Conservation (phyloP, 495 filamentous ascomycete species). For the Haplographium delicatum region DNA sequence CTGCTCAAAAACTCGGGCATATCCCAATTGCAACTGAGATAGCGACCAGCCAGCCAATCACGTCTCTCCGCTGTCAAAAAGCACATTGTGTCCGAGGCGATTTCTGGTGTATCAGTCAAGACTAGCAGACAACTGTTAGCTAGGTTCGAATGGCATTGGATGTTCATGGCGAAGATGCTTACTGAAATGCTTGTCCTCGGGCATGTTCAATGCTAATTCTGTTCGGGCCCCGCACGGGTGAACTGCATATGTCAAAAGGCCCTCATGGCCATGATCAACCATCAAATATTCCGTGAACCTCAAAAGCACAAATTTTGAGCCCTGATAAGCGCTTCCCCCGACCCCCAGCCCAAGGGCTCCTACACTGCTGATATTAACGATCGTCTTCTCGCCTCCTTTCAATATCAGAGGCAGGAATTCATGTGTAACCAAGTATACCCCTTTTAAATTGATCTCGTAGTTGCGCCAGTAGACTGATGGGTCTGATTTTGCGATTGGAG, state of each 20-base stretch:
- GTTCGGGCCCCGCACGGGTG: constrained; percentile 48
- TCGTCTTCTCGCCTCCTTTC: constrained; percentile 38
- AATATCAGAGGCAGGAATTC: constrained; percentile 42
- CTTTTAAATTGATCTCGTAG: constrained; percentile 39
- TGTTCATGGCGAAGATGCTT: too few species aligned
- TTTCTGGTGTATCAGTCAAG: constrained; percentile 38
- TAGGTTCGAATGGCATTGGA: too few species aligned
- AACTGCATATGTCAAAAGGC: constrained; percentile 39
- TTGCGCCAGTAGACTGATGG: constrained; percentile 31
- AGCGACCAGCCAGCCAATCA: constrained; percentile 48
- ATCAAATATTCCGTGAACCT: constrained; percentile 42
- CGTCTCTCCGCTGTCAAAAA: constrained; percentile 42
- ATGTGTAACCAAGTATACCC: constrained; percentile 34
- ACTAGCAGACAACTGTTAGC: constrained; percentile 17
- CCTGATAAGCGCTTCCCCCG: constrained; percentile 37
- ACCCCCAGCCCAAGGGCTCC: constrained; percentile 32
- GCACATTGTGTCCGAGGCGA: constrained; percentile 43
- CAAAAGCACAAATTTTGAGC: constrained; percentile 43
- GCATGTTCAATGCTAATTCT: constrained; percentile 32
- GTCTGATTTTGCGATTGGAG: constrained; percentile 31
- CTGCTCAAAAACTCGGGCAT: constrained; percentile 39
- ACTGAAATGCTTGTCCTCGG: constrained; percentile 21
- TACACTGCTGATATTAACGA: constrained; percentile 41
- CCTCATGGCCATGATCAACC: constrained; percentile 40
- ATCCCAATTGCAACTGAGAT: constrained; percentile 43